phyloP scores from a whole-genome alignment of 2,329 filamentous ascomycete genomes.

The Sporothrix brunneoviolacea region DNA sequence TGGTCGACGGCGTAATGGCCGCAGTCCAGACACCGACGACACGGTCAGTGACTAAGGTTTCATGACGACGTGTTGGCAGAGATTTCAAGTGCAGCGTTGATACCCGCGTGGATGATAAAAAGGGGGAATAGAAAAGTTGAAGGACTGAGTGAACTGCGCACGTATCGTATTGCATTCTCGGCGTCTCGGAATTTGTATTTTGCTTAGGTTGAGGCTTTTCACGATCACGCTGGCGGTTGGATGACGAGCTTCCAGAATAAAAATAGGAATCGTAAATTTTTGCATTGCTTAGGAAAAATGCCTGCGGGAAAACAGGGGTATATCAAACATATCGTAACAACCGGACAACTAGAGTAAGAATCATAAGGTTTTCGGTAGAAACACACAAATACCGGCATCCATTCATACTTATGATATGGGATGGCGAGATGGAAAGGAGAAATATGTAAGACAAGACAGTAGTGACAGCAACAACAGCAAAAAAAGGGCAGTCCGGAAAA shows the following conservation, averaged over 20 bases:
- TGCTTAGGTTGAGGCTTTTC: too few relatives aligned
- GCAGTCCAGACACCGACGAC: constrained; percentile 1
- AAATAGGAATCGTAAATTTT: too few relatives aligned
- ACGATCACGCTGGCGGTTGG: too few relatives aligned
- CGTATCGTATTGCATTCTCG: too few relatives aligned
- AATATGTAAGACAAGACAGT: not conserved
- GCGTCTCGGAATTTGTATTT: too few relatives aligned
- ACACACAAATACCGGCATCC: not conserved
- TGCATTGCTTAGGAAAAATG: not conserved
- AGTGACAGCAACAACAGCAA: not conserved
- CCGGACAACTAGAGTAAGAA: not conserved
- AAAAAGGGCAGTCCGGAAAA: not conserved
- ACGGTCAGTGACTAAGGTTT: constrained; percentile 6
- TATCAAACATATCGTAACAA: constrained; percentile 4
- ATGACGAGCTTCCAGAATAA: too few relatives aligned
- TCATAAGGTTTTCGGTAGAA: too few relatives aligned
- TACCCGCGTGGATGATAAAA: too few relatives aligned
- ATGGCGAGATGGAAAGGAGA: not conserved
- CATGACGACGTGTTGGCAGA: too few relatives aligned
- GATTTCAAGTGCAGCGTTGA: not conserved
- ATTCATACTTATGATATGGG: not conserved
- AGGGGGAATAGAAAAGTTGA: too few relatives aligned
- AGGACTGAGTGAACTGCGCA: too few relatives aligned
- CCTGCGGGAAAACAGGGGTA: not conserved
- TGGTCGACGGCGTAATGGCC: not conserved